Evolutionary conservation across 805 yeast species (phyloP), one percentile per base, ranked within the genome.

Genomic region (Candida koratica): DNA sequence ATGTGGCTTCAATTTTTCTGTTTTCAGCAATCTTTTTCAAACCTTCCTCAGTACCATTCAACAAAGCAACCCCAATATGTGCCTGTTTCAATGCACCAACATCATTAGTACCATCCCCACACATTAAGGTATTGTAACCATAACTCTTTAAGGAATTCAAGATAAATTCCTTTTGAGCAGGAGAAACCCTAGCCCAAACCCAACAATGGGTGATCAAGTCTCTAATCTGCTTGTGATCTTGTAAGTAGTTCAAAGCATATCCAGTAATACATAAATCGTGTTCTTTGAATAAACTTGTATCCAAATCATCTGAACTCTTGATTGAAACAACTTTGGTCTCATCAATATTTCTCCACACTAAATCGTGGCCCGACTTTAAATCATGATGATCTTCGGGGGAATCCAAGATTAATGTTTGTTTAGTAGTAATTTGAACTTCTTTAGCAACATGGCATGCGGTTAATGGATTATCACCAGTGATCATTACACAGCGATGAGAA

Each of bases 21-120:
- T 78, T 76, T 46, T 90, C 97, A 36, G 83, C 86, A 41, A 89
- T 76, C 63, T 88, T 86, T 64, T 84, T 84, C 78, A 93, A 71
- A 31, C 95, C 84, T 36, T 86, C 96, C 55, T 85, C 95, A 38
- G 98, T 89, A 64, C 97, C 98, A 54, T 93, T 93, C 58, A 93
- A 73, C 49, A 93, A 69, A n/a, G 98, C 98, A 57, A 93, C 85
- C 70, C 98, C 98, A 55, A 93, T 83, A 55, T 93, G 95, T 2
- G 98, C 97, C 68, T 93, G 97, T 61, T 93, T 93, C 64, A 93
- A 76, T 37, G 98, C 98, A 62, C 98, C 98, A 34, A 93, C 98
- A 70, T 93, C 98, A 57, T 93, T 93, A n/a, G 98, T 93, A 64
- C 98, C 98, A 65, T 93, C 98, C 71, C 98, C 98, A 65, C 98